These are phyloP conservation scores for Gossypium schwendimanii DNA, from an alignment of 441 rosid genomes.

Conservation along the genomic window DNA sequence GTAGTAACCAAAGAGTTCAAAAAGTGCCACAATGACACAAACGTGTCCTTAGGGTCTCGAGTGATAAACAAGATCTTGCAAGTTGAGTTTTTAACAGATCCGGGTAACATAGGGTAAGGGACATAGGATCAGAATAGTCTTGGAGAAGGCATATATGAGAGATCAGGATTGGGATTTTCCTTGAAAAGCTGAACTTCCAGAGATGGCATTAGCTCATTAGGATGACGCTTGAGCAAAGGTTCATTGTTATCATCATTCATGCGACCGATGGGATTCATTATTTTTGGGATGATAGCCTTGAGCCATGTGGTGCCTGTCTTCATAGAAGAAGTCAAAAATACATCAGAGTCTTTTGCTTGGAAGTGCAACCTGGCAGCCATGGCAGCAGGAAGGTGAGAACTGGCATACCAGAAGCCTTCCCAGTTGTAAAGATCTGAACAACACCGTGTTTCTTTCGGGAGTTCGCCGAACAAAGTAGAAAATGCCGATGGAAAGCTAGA, in stretches of 20 bases:
- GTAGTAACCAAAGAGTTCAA: background rate
- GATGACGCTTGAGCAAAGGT: constrained; percentile 18
- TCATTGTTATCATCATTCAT: background rate
- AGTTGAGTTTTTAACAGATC: constrained; percentile 23
- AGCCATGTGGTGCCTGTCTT: constrained; percentile 28
- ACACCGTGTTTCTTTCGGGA: background rate
- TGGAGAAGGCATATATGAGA: constrained; percentile 23
- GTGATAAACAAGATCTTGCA: constrained; percentile 35
- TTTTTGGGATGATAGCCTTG: constrained; percentile 21
- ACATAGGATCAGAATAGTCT: constrained; percentile 33
- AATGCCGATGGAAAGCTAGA: background rate
- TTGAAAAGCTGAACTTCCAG: constrained; percentile 21
- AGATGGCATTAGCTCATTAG: constrained; percentile 26
- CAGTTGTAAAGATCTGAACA: background rate
- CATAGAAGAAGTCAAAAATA: constrained; percentile 5
- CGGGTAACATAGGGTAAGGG: constrained; percentile 23
- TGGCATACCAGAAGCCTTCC: background rate
- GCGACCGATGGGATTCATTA: background rate
- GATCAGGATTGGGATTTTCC: constrained; percentile 18
- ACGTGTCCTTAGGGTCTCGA: constrained; percentile 36
- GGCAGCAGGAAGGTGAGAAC: background rate
- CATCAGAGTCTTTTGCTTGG: background rate
- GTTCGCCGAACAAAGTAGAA: constrained; percentile 15
- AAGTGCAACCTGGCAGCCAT: background rate
- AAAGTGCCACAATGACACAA: constrained; percentile 43